phyloP scores from a whole-genome alignment of 495 filamentous ascomycete species.

The Penicillium egyptiacum region DNA sequence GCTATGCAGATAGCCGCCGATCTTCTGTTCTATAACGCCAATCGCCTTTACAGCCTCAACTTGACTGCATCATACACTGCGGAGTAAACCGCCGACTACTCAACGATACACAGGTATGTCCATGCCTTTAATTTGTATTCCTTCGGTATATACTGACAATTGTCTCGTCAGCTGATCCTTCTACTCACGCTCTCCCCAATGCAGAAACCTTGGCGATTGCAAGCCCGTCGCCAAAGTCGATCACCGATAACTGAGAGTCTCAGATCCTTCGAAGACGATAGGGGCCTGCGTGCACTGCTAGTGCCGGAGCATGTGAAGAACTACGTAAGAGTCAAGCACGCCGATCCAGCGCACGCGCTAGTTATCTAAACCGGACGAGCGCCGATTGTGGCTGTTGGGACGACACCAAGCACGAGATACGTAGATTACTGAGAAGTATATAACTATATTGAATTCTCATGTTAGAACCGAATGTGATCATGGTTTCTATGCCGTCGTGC shows the following conservation, averaged over 20 bases:
- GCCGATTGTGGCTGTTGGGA: background rate
- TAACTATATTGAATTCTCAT: background rate
- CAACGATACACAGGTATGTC: conserved; percentile 24
- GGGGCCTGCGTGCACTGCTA: background rate
- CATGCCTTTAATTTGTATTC: background rate
- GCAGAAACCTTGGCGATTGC: background rate
- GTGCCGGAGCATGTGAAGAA: background rate
- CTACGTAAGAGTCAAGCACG: background rate
- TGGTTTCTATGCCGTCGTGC: background rate
- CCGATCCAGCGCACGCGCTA: background rate
- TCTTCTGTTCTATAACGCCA: conserved; percentile 70
- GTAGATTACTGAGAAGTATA: background rate
- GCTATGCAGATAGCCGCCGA: conserved; percentile 58
- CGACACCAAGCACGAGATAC: background rate
- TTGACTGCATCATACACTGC: conserved; percentile 24
- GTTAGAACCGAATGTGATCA: background rate
- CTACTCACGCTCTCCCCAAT: background rate
- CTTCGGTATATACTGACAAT: background rate
- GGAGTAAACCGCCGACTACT: background rate
- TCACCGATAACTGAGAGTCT: background rate
- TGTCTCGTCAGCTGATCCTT: background rate
- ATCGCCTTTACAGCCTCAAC: conserved; percentile 59
- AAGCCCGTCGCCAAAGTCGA: background rate
- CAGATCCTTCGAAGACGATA: background rate
- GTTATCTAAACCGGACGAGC: background rate